phyloP scores from a whole-genome alignment of 371 early-diverging fungal genomes.

The Furculomyces boomerangus region DNA sequence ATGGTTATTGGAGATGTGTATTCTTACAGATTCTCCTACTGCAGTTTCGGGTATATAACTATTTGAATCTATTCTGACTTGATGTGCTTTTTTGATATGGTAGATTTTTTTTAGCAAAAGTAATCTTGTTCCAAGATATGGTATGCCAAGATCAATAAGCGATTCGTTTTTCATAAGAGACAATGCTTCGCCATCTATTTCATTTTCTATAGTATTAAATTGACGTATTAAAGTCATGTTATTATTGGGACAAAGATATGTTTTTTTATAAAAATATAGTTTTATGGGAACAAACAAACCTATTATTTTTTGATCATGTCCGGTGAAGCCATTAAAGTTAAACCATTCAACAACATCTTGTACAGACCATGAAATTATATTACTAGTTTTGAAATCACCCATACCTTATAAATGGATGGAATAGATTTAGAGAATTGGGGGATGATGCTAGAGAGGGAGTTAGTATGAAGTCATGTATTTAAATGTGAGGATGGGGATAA shows the following conservation, averaged over 20 bases:
- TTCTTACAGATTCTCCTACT: no score
- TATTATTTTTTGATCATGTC: constrained; percentile 18
- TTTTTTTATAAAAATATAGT: background rate
- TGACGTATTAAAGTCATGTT: background rate
- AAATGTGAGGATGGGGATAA: no score
- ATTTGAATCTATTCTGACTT: constrained; percentile 62
- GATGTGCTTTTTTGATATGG: constrained; percentile 49
- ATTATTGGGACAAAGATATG: background rate
- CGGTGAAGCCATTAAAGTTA: constrained; percentile 21
- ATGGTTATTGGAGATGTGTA: no score
- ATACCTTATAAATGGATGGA: no score
- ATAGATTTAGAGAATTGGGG: no score
- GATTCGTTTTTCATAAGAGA: constrained; percentile 78
- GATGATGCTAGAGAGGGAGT: no score
- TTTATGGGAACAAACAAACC: no score
- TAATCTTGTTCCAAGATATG: constrained; percentile 73
- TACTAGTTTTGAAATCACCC: background rate
- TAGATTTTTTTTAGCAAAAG: constrained; percentile 71
- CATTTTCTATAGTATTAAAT: constrained; percentile 44
- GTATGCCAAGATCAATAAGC: constrained; percentile 66
- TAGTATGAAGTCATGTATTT: no score
- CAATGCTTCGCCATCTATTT: constrained; percentile 79
- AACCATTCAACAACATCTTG: constrained; percentile 20
- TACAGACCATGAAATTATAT: constrained; percentile 16
- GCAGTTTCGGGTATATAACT: constrained; percentile 81